Base-by-base conservation (phyloP, 2,329 filamentous ascomycete genomes). In the Ophiostoma tasmaniense region DNA sequence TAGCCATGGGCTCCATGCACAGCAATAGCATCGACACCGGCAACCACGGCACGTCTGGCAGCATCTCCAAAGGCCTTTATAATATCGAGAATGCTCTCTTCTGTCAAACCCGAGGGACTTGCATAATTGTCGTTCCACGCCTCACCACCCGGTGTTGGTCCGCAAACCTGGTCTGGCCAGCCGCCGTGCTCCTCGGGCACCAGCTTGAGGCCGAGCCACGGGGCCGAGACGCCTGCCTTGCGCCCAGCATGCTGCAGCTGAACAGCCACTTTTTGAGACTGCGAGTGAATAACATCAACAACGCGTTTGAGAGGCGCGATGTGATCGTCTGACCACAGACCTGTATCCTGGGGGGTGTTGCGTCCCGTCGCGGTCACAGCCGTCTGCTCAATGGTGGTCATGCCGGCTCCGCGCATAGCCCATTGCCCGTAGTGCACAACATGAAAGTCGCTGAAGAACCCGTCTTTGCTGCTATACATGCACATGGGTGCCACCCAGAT, bases 1-100 rank as follows among this genome's bases (percentile, higher is more conserved):
- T 93, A 95, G 0, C 91, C 91, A 74, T 95, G 91, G 0, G 91
- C 92, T 73, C 84, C 85, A 79, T 95, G 92, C 66, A 96, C 86
- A 77, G 88, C 89, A 20, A 91, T 82, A 3, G 86, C 85, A 73
- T 90, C 89, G 72, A 89, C 88, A 0, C 90, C 90, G 0, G 85
- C 86, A 35, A 81, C 80, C 1, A 91, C 76, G 0, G 89, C 83
- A 17, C 86, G 79, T 72, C 81, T 79, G 0, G 82, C 79, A 0
- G 82, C 83, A 0, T 80, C 83, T 1, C 81, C 83, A 78, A 84
- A 92, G 2, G 85, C 85, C 5, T 76, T 75, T 68, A 83, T 85
- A 11, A 55, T 13, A 22, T 25, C 50, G 5, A 55, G 3, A 55
- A 55, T 55, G 22, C 25, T 25, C n/a, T 55, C 7, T 5, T 55